These are phyloP conservation scores for Auricularia sp. DNA, from an alignment of 768 basidiomycete species.

Conservation along the genomic window DNA sequence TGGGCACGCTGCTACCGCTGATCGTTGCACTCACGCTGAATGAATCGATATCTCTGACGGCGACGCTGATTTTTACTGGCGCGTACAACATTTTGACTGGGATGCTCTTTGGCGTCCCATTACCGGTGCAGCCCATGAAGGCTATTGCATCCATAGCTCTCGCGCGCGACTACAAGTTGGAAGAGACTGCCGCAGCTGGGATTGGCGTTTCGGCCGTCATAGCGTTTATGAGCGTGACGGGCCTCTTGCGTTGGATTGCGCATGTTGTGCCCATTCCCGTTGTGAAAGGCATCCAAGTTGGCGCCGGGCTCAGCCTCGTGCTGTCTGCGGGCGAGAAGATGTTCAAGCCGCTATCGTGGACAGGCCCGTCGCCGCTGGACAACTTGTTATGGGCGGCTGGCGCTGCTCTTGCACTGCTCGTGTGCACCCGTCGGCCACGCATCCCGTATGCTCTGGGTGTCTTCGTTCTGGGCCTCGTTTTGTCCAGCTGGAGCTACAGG, in stretches of 20 bases:
- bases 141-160: not conserved
- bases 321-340: not conserved
- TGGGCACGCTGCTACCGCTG: not conserved
- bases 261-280: not conserved
- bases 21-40: not conserved
- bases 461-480: not conserved
- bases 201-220: not conserved
- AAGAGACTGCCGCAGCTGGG: not conserved
- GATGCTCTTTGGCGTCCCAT: not conserved
- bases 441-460: not conserved
- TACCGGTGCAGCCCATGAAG: slow-evolving; percentile 2
- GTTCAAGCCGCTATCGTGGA: not conserved
- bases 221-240: not conserved
- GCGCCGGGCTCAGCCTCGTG: not conserved
- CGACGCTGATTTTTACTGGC: not conserved
- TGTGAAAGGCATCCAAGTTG: not conserved
- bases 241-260: not conserved
- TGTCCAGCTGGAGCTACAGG: not conserved
- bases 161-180: not conserved
- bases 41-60: not conserved
- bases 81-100: not conserved
- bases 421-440: not conserved
- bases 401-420: not conserved
- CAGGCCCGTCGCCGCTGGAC: not conserved
- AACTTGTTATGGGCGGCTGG: not conserved